Evolutionary conservation across 2,329 filamentous ascomycete genomes (phyloP).

Genomic region (Colletotrichum sp.): DNA sequence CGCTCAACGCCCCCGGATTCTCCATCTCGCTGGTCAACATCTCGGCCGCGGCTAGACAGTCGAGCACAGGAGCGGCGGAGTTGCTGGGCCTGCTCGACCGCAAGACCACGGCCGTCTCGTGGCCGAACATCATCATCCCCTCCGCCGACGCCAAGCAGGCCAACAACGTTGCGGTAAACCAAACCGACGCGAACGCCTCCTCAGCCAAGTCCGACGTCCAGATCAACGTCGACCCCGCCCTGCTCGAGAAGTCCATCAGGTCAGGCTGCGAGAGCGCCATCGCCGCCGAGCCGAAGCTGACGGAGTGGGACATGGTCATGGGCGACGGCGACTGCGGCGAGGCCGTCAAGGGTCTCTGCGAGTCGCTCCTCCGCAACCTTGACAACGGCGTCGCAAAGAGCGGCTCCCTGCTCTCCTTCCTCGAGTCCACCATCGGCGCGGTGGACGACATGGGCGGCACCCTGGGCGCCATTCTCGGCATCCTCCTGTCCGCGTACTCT

Average conservation of each 20-base stretch:
- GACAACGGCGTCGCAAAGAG: conserved; percentile 30
- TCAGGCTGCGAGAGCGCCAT: conserved; percentile 38
- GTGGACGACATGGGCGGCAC: conserved; percentile 43
- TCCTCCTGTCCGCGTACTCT: conserved; percentile 29
- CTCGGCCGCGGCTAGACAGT: conserved; percentile 34
- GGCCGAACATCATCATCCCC: conserved; percentile 42
- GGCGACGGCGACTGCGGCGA: conserved; percentile 37
- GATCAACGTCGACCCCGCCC: conserved; percentile 28
- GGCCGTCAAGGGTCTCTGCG: conserved; percentile 32
- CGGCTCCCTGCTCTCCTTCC: conserved; percentile 34
- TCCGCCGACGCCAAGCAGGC: neutral
- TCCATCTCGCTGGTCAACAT: conserved; percentile 60
- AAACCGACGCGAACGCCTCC: neutral
- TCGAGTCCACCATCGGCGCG: conserved; percentile 31
- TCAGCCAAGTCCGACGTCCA: neutral
- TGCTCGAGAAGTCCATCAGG: conserved; percentile 30
- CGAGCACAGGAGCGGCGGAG: conserved; percentile 31
- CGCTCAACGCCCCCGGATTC: conserved; percentile 60
- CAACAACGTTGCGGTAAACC: neutral
- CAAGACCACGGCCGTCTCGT: conserved; percentile 55
- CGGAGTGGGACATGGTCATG: conserved; percentile 38
- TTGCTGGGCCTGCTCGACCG: conserved; percentile 53
- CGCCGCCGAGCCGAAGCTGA: conserved; percentile 34
- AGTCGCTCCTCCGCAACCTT: conserved; percentile 31
- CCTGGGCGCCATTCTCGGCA: conserved; percentile 37